phyloP scores from a whole-genome alignment of 768 basidiomycete species.

The Cyclocybe cylindracea region DNA sequence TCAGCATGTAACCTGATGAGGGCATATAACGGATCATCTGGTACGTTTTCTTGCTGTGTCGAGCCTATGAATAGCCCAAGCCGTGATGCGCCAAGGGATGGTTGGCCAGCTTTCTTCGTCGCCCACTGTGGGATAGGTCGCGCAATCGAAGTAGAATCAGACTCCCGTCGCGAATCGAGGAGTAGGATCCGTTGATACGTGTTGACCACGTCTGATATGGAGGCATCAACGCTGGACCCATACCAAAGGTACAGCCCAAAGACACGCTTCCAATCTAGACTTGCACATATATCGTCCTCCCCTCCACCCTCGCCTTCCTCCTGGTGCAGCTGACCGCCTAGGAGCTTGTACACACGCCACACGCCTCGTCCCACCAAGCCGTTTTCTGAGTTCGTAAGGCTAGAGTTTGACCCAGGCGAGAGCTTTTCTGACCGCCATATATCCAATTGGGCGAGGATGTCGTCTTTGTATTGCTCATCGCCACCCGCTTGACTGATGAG shows the following conservation, averaged over 20 bases:
- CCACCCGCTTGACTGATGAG: slow-evolving; percentile 87
- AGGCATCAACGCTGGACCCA: slow-evolving; percentile 66
- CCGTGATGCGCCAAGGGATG: slow-evolving; percentile 13
- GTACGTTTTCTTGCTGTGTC: slow-evolving; percentile 23
- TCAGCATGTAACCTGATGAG: slow-evolving; percentile 81
- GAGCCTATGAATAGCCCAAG: slow-evolving; percentile 34
- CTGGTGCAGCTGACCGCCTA: slow-evolving; percentile 71
- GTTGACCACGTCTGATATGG: slow-evolving; percentile 68
- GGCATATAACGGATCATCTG: slow-evolving; percentile 73
- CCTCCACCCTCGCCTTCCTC: slow-evolving; percentile 52
- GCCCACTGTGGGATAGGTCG: slow-evolving; percentile 62
- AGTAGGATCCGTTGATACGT: slow-evolving; percentile 52
- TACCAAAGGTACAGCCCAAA: slow-evolving; percentile 94
- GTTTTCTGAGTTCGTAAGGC: slow-evolving; percentile 14
- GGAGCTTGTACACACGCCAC: slow-evolving; percentile 79
- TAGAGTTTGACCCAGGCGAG: slow-evolving; percentile 34
- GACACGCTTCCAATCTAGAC: slow-evolving; percentile 91
- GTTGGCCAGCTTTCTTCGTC: slow-evolving; percentile 38
- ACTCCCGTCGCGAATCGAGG: slow-evolving; percentile 19
- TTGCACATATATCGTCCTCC: slow-evolving; percentile 54
- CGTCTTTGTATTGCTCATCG: slow-evolving; percentile 69
- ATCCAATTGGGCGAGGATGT: slow-evolving; percentile 72
- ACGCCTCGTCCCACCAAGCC: slow-evolving; percentile 57
- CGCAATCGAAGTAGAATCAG: slow-evolving; percentile 37
- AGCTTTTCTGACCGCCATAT: slow-evolving; percentile 77